These are phyloP conservation scores for Verticillium dahliae DNA, from an alignment of 2,329 filamentous ascomycete species.

Conservation along the genomic window DNA sequence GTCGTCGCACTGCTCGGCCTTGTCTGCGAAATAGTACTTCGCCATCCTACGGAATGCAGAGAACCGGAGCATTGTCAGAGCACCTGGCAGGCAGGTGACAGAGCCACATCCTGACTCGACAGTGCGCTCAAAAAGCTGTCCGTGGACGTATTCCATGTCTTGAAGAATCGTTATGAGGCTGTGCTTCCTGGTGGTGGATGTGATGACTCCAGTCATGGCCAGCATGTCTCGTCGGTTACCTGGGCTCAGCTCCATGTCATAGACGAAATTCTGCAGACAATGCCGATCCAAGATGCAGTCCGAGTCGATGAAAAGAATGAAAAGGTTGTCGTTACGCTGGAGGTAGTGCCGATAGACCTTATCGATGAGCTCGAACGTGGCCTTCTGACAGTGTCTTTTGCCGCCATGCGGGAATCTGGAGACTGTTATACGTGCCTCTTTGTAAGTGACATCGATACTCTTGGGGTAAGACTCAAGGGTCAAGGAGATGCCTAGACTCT, in stretches of 20 bases:
- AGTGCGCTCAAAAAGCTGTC: constrained; percentile 90
- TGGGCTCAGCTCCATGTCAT: constrained; percentile 96
- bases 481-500: constrained; percentile 74
- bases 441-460: constrained; percentile 86
- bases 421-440: constrained; percentile 76
- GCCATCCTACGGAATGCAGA: constrained; percentile 96
- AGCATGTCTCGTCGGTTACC: constrained; percentile 89
- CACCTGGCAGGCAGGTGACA: constrained; percentile 90
- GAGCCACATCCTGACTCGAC: constrained; percentile 92
- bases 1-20: constrained; percentile 90
- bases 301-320: constrained; percentile 95
- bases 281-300: constrained; percentile 90
- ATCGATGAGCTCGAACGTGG: constrained; percentile 88
- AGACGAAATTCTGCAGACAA: constrained; percentile 96
- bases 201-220: constrained; percentile 97
- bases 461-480: constrained; percentile 73
- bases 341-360: constrained; percentile 85
- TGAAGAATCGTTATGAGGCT: constrained; percentile 87
- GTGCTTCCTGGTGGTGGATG: constrained; percentile 82
- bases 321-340: constrained; percentile 82
- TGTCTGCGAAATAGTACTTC: constrained; percentile 97
- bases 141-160: constrained; percentile 97
- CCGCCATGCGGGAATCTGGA: constrained; percentile 91
- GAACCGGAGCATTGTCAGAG: constrained; percentile 91
- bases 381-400: constrained; percentile 89